Conservation (phyloP, 2,329 filamentous ascomycete genomes). For the Piedraia hortae region DNA sequence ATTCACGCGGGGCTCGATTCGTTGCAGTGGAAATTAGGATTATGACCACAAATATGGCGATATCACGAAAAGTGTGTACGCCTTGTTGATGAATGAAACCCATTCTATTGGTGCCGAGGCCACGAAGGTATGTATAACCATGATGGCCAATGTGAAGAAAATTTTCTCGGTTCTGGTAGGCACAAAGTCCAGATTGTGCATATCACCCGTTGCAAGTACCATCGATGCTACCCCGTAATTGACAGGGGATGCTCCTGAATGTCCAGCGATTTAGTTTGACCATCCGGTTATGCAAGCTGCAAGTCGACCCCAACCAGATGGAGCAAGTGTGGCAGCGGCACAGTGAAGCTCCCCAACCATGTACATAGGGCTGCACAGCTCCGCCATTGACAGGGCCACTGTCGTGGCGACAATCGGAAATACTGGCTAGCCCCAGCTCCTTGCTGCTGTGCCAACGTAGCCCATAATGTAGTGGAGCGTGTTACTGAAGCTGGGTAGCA, state of each 20-base stretch:
- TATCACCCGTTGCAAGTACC: conserved; percentile 43
- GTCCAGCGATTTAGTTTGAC: conserved; percentile 28
- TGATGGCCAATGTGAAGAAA: conserved; percentile 36
- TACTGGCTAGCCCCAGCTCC: conserved; percentile 21
- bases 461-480: conserved; percentile 13
- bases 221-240: conserved; percentile 40
- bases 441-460: conserved; percentile 7
- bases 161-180: conserved; percentile 40
- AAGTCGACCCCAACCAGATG: conserved; percentile 9
- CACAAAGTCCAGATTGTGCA: conserved; percentile 33
- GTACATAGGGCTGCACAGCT: conserved; percentile 13
- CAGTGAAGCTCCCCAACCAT: conserved; percentile 12
- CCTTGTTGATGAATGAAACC: conserved; percentile 42
- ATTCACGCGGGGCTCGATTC: conserved; percentile 21
- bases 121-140: conserved; percentile 36
- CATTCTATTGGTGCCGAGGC: conserved; percentile 44
- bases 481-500: conserved; percentile 15
- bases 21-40: conserved; percentile 39
- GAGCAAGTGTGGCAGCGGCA: conserved; percentile 11
- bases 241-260: conserved; percentile 37
- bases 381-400: conserved; percentile 13
- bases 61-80: conserved; percentile 43
- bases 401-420: conserved; percentile 24
- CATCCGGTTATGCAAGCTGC: conserved; percentile 9
- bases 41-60: conserved; percentile 35